Conservation (phyloP, 2,329 filamentous ascomycete genomes). For the Alternaria triticimaculans region DNA sequence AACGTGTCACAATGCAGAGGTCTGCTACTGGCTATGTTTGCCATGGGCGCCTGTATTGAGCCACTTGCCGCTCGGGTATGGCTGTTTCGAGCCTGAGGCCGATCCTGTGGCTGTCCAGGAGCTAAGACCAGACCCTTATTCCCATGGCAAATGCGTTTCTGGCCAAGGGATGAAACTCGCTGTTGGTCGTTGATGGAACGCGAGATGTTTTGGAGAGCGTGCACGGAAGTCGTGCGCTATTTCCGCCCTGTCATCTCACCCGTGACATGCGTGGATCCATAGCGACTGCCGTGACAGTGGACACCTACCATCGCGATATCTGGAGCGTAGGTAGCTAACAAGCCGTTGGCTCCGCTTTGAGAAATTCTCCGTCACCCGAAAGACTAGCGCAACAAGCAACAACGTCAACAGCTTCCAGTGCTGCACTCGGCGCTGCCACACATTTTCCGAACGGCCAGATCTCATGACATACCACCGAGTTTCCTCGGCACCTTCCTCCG, state of each 20-base stretch:
- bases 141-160: slow-evolving; percentile 35
- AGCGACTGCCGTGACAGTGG: slow-evolving; percentile 13
- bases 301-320: slow-evolving; percentile 1
- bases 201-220: slow-evolving; percentile 24
- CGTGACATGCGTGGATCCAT: slow-evolving; percentile 1
- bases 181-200: slow-evolving; percentile 25
- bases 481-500: background rate
- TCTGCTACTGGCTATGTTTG: slow-evolving; percentile 34
- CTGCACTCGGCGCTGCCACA: background rate
- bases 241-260: background rate
- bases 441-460: background rate
- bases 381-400: slow-evolving; percentile 5
- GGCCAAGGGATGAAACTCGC: slow-evolving; percentile 44
- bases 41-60: slow-evolving; percentile 32
- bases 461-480: background rate
- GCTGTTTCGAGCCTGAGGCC: slow-evolving; percentile 28
- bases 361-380: slow-evolving; percentile 1
- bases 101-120: slow-evolving; percentile 37
- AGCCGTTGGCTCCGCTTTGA: slow-evolving; percentile 13
- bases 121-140: slow-evolving; percentile 19
- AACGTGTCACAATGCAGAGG: background rate
- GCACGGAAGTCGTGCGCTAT: slow-evolving; percentile 15
- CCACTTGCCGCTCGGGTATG: slow-evolving; percentile 28
- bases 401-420: background rate
- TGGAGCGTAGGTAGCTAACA: slow-evolving; percentile 14